Evolutionary conservation across 805 yeast species (phyloP).

Genomic region (Metschnikowia orientalis): DNA sequence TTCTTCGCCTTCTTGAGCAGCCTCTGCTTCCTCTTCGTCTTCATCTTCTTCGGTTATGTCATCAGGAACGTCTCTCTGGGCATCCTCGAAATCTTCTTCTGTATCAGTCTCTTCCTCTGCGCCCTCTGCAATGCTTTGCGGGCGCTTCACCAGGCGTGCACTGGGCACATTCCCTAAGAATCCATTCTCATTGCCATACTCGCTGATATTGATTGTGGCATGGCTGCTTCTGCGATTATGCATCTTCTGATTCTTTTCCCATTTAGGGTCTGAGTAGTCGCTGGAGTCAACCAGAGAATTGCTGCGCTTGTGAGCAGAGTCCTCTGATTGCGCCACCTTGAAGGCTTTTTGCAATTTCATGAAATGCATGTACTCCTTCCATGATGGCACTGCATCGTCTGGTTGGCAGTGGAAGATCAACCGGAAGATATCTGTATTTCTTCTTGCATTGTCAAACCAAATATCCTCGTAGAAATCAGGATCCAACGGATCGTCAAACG

Average conservation of each 20-base stretch:
- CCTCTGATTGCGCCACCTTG: conserved; percentile 33
- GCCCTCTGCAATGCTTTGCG: conserved; percentile 9
- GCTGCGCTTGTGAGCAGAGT: conserved; percentile 27
- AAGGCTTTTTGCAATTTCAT: conserved; percentile 60
- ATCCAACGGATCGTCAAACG: conserved; percentile 81
- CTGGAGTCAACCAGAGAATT: conserved; percentile 16
- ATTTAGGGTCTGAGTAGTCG: conserved; percentile 11
- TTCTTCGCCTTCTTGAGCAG: too few species aligned
- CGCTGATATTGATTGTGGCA: conserved; percentile 26
- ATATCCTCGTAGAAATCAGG: conserved; percentile 79
- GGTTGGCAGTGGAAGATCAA: conserved; percentile 93
- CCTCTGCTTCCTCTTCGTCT: neutral
- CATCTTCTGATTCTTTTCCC: neutral
- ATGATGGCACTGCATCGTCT: conserved; percentile 80
- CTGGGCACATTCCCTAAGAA: conserved; percentile 23
- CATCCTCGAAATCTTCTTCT: neutral
- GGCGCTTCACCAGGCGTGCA: conserved; percentile 25
- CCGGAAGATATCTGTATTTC: conserved; percentile 78
- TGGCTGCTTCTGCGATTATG: conserved; percentile 16
- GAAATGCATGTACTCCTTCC: conserved; percentile 83
- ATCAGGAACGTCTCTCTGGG: neutral
- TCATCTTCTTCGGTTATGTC: neutral
- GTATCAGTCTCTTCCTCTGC: conserved; percentile 1
- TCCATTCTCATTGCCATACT: conserved; percentile 31
- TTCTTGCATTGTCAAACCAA: conserved; percentile 78